A percentile compares a stretch with the other conserved stretches of the same genome.
Evolutionary conservation across 305 asterid genomes (phyloP).

Genomic region (Plantago lanceolata): DNA sequence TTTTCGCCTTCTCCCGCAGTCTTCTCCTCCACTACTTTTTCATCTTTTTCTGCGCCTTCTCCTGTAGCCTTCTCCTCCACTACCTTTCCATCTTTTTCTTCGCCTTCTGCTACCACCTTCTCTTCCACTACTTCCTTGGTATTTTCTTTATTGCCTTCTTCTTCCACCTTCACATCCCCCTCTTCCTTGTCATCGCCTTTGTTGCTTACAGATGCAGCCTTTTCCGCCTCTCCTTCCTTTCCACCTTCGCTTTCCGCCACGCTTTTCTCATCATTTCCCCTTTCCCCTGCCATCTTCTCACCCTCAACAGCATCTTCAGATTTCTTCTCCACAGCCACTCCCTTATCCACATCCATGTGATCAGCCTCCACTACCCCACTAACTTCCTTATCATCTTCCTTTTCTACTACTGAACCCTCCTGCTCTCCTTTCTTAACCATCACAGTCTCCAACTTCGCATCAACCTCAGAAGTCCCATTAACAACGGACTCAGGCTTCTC

Average conservation of each 20-base stretch:
- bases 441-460: constrained; percentile 30
- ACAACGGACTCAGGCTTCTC: constrained; percentile 41
- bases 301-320: constrained; percentile 25
- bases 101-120: constrained; percentile 9
- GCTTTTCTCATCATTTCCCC: background rate
- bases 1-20: constrained; percentile 20
- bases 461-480: constrained; percentile 37
- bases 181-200: background rate
- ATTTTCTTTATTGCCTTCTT: background rate
- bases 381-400: constrained; percentile 36
- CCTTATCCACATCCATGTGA: constrained; percentile 39
- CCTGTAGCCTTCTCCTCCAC: constrained; percentile 16
- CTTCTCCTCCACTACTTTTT: constrained; percentile 19
- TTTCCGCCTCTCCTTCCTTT: background rate
- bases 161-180: background rate
- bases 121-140: background rate
- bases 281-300: constrained; percentile 19
- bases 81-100: background rate
- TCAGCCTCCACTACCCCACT: constrained; percentile 29
- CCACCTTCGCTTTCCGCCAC: background rate
- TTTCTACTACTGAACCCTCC: constrained; percentile 29
- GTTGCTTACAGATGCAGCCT: background rate
- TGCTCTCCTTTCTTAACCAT: constrained; percentile 30
- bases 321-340: constrained; percentile 25
- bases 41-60: no score